phyloP scores from a whole-genome alignment of 2,329 filamentous ascomycete genomes.

The Microdochium bolleyi region DNA sequence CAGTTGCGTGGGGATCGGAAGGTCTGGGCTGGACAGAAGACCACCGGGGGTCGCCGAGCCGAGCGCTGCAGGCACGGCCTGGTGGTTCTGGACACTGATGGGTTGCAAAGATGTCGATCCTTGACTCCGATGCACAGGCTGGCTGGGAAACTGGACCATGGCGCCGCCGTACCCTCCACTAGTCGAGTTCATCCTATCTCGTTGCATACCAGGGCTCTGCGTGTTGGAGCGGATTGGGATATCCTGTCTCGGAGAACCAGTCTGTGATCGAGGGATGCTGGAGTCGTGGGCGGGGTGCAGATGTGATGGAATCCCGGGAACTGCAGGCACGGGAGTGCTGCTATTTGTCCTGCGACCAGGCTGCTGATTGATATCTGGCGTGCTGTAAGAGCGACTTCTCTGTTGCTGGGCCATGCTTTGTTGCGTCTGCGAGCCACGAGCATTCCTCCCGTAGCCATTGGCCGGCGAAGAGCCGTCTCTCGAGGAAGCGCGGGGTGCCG shows the following conservation, averaged over 20 bases:
- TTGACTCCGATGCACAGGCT: constrained; percentile 44
- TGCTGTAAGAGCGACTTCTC: constrained; percentile 85
- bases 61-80: constrained; percentile 38
- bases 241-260: constrained; percentile 66
- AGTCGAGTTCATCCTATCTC: constrained; percentile 43
- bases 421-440: constrained; percentile 50
- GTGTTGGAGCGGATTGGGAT: constrained; percentile 61
- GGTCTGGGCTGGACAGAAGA: constrained; percentile 35
- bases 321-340: constrained; percentile 53
- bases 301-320: constrained; percentile 70
- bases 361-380: constrained; percentile 80
- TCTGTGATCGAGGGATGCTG: constrained; percentile 69
- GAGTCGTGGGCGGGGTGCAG: constrained; percentile 53
- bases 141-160: constrained; percentile 48
- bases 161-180: constrained; percentile 37
- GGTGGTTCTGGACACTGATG: constrained; percentile 27
- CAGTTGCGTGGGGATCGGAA: constrained; percentile 62
- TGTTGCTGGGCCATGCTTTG: constrained; percentile 54
- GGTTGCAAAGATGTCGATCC: constrained; percentile 25
- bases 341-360: constrained; percentile 48
- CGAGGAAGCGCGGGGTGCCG: constrained; percentile 73
- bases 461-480: constrained; percentile 61
- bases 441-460: constrained; percentile 58
- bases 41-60: constrained; percentile 24
- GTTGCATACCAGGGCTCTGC: constrained; percentile 61